A percentile compares a stretch with the other conserved stretches of the same genome.
Conservation (phyloP, 2,329 filamentous ascomycete genomes). For the Zymoseptoria ardabiliae region DNA sequence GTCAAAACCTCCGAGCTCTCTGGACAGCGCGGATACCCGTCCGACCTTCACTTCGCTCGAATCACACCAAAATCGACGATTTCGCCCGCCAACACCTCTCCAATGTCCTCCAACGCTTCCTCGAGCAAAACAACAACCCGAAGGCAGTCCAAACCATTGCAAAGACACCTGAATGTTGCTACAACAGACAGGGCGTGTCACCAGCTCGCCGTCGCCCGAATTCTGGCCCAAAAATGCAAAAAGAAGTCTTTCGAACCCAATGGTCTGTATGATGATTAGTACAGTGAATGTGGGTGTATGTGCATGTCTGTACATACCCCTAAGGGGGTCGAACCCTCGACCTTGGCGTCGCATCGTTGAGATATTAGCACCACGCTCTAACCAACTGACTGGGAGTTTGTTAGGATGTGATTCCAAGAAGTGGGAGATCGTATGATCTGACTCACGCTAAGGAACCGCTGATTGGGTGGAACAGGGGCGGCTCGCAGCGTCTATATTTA, state of each 20-base stretch:
- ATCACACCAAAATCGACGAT: too few species aligned
- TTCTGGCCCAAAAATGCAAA: background rate
- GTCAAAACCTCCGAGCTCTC: too few species aligned
- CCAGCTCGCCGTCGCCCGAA: too few species aligned
- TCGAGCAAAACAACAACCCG: too few species aligned
- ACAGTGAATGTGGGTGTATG: background rate
- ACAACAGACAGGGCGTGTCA: too few species aligned
- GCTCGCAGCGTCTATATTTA: too few species aligned
- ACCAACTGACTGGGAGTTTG: slow-evolving; percentile 14
- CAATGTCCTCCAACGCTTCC: too few species aligned
- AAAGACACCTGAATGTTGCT: too few species aligned
- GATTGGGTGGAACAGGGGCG: background rate
- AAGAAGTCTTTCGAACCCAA: background rate
- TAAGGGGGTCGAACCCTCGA: slow-evolving; percentile 16
- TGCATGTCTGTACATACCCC: background rate
- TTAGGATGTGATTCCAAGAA: background rate
- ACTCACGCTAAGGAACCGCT: background rate
- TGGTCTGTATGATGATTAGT: background rate
- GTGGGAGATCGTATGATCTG: background rate
- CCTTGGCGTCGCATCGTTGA: slow-evolving; percentile 13
- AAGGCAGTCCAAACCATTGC: too few species aligned
- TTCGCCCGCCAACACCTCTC: too few species aligned
- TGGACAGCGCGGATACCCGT: background rate
- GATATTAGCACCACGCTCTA: slow-evolving; percentile 21
- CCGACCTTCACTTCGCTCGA: background rate